Base-by-base conservation (phyloP, 805 yeast genomes). In the Kregervanrija pseudodelftensis region DNA sequence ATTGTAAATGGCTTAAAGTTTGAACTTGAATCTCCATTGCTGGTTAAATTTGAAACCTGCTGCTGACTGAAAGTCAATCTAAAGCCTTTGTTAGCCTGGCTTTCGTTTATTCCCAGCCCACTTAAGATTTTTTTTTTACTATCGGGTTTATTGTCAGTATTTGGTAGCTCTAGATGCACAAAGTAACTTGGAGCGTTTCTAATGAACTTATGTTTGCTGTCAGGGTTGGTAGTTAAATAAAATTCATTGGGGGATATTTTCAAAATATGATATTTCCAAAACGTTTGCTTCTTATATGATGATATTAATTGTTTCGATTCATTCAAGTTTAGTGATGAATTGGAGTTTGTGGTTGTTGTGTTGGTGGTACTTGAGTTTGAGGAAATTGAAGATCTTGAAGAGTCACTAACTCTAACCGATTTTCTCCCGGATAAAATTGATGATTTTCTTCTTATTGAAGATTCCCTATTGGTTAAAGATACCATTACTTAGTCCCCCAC, bases 141-240 rank as follows among this genome's bases (percentile, higher is more conserved):
- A 12, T 37, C 13, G 2, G 37, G 12, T 3, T 17, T 33, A 9
- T 22, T 10, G 12, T 11, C 11, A 28, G 10, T 33, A 12, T 39
- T 43, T 3, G 53, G 53, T 2, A 61, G 37, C 36, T 61, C 57
- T 2, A 73, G 52, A 41, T 71, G 70, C 12, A 81, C 76, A 51
- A 72, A 76, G 53, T 76, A 79, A 3, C 85, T 79, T 0, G 88
- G 88, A 0, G 79, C 85, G 50, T 70, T 68, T 31, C 84, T 65
- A 43, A 83, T 74, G 50, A 72, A 74, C 33, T 76, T 59, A 56
- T 82, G 88, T 49, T 74, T 71, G 14, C 68, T 60, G 16, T 78
- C 80, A 0, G 89, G 89, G 52, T 79, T 82, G 0, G 90, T 82
- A 1, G 88, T 74, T 39, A 82, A 55, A 55, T 80, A 81, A 39